These are phyloP conservation scores for Erodium chrysanthum DNA, from an alignment of 441 rosid species.

Conservation along the genomic window DNA sequence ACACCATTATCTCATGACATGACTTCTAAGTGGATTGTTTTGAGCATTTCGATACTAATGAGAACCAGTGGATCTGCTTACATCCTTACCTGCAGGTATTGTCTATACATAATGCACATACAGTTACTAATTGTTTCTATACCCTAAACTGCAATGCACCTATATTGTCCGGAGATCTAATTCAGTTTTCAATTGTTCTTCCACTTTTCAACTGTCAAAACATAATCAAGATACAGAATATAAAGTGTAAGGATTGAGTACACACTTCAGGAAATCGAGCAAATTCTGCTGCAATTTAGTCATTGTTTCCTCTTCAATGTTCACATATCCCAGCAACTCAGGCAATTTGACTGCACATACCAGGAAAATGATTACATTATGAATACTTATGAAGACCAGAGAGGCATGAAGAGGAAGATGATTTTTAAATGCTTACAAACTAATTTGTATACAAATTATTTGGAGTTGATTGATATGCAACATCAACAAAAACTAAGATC, in stretches of 20 bases:
- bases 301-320: constrained; percentile 87
- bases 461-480: too few species aligned
- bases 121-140: not conserved
- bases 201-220: not conserved
- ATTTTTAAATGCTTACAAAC: too few species aligned
- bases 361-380: not conserved
- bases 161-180: not conserved
- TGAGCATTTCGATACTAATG: too few species aligned
- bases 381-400: too few species aligned
- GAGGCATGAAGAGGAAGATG: too few species aligned
- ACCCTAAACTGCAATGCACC: not conserved
- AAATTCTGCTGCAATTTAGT: constrained; percentile 71
- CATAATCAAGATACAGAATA: not conserved
- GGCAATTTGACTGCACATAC: constrained; percentile 74
- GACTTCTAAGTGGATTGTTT: too few species aligned
- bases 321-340: constrained; percentile 68
- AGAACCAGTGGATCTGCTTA: too few species aligned
- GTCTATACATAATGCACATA: not conserved
- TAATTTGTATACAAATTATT: too few species aligned
- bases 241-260: constrained; percentile 12
- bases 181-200: not conserved
- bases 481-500: too few species aligned
- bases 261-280: constrained; percentile 80
- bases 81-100: too few species aligned
- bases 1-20: too few species aligned